Evolutionary conservation across 2,329 filamentous ascomycete species (phyloP).

Genomic region (Paraphoma sp.): DNA sequence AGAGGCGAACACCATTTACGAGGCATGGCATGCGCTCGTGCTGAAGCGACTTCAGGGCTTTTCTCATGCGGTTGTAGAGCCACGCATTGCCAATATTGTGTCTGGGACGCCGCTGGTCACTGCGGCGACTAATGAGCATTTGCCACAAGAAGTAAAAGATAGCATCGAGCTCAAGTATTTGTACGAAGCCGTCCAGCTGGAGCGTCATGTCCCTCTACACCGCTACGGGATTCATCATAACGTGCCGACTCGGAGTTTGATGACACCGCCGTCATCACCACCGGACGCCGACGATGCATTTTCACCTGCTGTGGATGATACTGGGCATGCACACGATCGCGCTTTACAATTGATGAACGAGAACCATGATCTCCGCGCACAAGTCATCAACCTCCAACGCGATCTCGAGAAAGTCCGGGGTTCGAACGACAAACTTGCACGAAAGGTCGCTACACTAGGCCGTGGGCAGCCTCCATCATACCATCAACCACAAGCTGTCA

Average conservation of each 20-base stretch:
- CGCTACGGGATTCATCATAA: conserved; percentile 15
- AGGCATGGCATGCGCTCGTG: conserved; percentile 9
- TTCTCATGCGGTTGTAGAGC: conserved; percentile 11
- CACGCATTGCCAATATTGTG: conserved; percentile 6
- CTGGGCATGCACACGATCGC: conserved; percentile 5
- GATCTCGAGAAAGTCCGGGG: conserved; percentile 7
- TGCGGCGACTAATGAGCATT: conserved; percentile 7
- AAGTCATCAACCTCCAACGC: conserved; percentile 2
- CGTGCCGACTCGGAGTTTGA: background rate
- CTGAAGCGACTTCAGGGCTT: conserved; percentile 8
- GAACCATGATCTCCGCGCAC: conserved; percentile 9
- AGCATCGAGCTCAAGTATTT: conserved; percentile 14
- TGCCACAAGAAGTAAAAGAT: conserved; percentile 4
- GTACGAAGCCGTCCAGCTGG: conserved; percentile 20
- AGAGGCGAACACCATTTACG: conserved; percentile 7
- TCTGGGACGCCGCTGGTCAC: conserved; percentile 9
- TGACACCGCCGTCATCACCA: background rate
- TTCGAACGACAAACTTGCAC: conserved; percentile 14
- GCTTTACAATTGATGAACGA: conserved; percentile 4
- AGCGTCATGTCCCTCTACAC: conserved; percentile 16
- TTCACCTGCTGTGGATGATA: background rate
- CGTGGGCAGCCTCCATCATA: background rate
- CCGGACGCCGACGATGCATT: background rate
- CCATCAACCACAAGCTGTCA: background rate
- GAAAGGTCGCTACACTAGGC: conserved; percentile 1